Evolutionary conservation across 2,329 filamentous ascomycete genomes (phyloP).

Genomic region (Emmonsia crescens): DNA sequence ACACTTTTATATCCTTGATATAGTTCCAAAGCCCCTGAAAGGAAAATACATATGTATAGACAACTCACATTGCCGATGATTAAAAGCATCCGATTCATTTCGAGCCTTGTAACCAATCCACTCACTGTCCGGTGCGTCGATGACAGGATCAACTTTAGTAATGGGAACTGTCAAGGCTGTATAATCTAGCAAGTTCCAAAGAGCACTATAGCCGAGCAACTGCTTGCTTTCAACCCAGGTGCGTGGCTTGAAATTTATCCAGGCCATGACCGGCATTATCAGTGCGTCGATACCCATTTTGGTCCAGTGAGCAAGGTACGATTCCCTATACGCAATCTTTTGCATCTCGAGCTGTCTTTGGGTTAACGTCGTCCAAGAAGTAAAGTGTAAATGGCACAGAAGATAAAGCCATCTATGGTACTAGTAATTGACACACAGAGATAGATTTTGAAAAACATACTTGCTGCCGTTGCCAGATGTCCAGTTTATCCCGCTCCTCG

Average conservation of each 20-base stretch:
- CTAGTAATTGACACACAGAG: not conserved
- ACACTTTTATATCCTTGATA: not conserved
- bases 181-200: conserved; percentile 54
- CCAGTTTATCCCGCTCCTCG: conserved; percentile 18
- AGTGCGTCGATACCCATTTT: conserved; percentile 24
- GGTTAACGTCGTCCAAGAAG: not conserved
- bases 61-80: conserved; percentile 23
- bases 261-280: conserved; percentile 24
- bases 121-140: conserved; percentile 14
- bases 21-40: not conserved
- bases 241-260: conserved; percentile 23
- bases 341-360: conserved; percentile 16
- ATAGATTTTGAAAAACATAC: conserved; percentile 10
- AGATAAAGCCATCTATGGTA: not conserved
- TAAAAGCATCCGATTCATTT: conserved; percentile 23
- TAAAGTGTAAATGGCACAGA: not conserved
- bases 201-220: conserved; percentile 46
- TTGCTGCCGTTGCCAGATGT: conserved; percentile 19
- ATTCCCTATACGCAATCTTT: conserved; percentile 21
- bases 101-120: conserved; percentile 26
- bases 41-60: not conserved
- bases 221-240: conserved; percentile 25
- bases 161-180: conserved; percentile 46
- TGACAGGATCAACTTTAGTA: conserved; percentile 13
- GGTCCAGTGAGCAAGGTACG: conserved; percentile 22